Base-by-base conservation (phyloP, 768 basidiomycete species). In the Dioszegia crocea region DNA sequence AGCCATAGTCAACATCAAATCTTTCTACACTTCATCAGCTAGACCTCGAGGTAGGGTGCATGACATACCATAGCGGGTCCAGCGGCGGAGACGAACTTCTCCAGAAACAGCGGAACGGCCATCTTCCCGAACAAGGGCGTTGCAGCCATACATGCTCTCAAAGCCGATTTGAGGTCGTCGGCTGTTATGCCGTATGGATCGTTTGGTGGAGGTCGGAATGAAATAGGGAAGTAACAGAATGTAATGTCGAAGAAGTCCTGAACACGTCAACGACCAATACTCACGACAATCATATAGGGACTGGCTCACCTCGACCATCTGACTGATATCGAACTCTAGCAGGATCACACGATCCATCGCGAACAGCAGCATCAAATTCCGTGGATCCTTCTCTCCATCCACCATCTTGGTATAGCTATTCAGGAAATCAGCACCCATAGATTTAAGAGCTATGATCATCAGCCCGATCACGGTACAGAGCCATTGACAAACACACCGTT, bases 181-280 rank as follows among this genome's bases (percentile, higher is more conserved):
- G 88, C 81, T 2, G 86, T 88, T 59, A 99, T 93, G 3, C 88
- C 88, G 74, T 94, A 92, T 17, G 91, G 91, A 71, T 98, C 92
- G 65, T 91, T 86, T 0, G 91, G 88, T 17, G 93, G 91, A 9
- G 94, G 91, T 58, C 88, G 83, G 79, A 96, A 99, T 0, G 91
- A 90, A 56, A 99, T 98, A 0, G 96, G 96, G 78, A 97, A 99
- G 76, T 99, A 99, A 76, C 96, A 98, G 76, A 93, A 98, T 0
- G 87, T 88, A 73, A 97, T 86, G 68, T 97, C 90, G 79, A 94
- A 98, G 47, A 98, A 80, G 51, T 86, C 84, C 91, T 97, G n/a
- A n/a, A n/a, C n/a, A n/a, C n/a, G n/a, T n/a, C n/a, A n/a, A n/a
- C n/a, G n/a, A n/a, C n/a, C n/a, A n/a, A n/a, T n/a, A n/a, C n/a